Percentiles rank a stretch among this genome's conserved stretches.
Conservation (phyloP, 2,329 filamentous ascomycete genomes). For the Raffaelea albimanens region DNA sequence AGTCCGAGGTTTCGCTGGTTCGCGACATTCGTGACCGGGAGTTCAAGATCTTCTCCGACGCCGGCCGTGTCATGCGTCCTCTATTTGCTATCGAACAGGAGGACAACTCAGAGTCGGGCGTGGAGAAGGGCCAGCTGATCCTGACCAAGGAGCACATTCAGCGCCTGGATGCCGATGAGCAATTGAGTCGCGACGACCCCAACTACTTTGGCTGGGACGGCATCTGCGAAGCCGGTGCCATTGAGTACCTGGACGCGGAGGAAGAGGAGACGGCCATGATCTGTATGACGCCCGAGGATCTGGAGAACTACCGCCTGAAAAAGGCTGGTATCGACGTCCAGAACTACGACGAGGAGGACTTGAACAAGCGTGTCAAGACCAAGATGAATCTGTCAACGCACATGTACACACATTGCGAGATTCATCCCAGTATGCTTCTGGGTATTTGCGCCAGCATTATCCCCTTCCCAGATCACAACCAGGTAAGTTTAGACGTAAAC, state of each 20-base stretch:
- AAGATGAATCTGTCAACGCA: constrained; percentile 79
- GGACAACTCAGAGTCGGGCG: constrained; percentile 54
- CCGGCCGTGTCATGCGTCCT: constrained; percentile 87
- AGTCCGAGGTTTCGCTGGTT: constrained; percentile 87
- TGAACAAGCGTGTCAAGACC: constrained; percentile 80
- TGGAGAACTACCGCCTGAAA: constrained; percentile 66
- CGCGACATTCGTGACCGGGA: constrained; percentile 94
- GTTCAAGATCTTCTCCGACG: constrained; percentile 98
- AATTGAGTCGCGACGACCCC: constrained; percentile 51
- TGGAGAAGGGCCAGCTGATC: constrained; percentile 59
- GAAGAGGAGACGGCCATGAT: constrained; percentile 99
- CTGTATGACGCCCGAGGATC: constrained; percentile 93
- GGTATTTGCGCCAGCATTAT: constrained; percentile 99
- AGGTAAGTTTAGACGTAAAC: constrained; percentile 45
- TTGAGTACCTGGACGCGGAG: constrained; percentile 95
- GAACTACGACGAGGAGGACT: constrained; percentile 58
- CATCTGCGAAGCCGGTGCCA: constrained; percentile 71
- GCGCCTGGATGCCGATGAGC: constrained; percentile 54
- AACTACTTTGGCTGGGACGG: constrained; percentile 80
- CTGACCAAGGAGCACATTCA: constrained; percentile 75
- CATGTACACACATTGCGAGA: constrained; percentile 96
- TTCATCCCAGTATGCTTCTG: constrained; percentile 97
- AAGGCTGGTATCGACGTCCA: constrained; percentile 29
- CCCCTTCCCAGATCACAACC: constrained; percentile 98
- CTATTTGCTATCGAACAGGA: constrained; percentile 91